Percentiles rank a stretch among this genome's conserved stretches.
Evolutionary conservation across 164 flowering plant species (phyloP).

Genomic region (Tinospora cordifolia): DNA sequence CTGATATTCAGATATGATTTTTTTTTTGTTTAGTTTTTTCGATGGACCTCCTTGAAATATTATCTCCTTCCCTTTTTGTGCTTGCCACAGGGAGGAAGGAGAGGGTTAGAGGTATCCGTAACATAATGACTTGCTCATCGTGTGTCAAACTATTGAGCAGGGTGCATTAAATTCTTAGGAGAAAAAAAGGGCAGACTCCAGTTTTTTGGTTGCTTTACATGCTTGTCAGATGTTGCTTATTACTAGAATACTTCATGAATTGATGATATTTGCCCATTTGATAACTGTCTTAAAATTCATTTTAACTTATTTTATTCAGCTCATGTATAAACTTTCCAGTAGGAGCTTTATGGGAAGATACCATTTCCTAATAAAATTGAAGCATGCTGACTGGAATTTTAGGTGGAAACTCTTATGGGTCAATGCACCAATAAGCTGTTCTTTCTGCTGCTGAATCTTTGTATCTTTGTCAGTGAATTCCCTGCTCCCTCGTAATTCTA

Average conservation of each 20-base stretch:
- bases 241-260: not conserved
- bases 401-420: not conserved
- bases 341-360: not conserved
- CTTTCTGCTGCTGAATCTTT: not conserved
- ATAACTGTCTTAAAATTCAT: not conserved
- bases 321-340: not conserved
- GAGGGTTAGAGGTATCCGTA: too few species aligned
- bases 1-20: not conserved
- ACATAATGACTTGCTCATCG: too few species aligned
- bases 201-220: conserved; percentile 1
- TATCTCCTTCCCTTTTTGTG: too few species aligned
- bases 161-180: not conserved
- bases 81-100: too few species aligned
- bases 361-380: too few species aligned
- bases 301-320: not conserved
- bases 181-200: too few species aligned
- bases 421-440: not conserved
- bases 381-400: too few species aligned
- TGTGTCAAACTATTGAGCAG: too few species aligned
- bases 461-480: not conserved
- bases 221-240: not conserved
- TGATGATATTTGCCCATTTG: too few species aligned
- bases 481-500: not conserved
- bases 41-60: too few species aligned
- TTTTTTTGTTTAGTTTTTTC: not conserved